Evolutionary conservation across 2,329 filamentous ascomycete species (phyloP), one percentile per base, ranked within the genome.

Genomic region (Calonectria pauciramosa): DNA sequence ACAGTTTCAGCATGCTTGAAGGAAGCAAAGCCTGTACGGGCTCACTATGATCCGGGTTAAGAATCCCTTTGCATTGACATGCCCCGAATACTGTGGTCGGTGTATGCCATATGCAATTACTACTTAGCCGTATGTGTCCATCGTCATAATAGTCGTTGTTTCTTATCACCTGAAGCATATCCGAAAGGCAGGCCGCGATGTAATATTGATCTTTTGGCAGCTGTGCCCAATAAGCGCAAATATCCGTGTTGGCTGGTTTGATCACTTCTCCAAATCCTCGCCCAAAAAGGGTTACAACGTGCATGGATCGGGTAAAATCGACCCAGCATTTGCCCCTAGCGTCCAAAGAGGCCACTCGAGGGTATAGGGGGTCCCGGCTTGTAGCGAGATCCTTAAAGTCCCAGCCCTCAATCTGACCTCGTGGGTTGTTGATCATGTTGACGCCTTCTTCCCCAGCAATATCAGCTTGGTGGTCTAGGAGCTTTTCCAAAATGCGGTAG

Each of bases 401-500:
- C 51, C 66, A 68, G 7, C 66, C 66, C 23, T 59, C 36, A 3
- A 68, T 34, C 4, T 59, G 10, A 3, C 52, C 14, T 26, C 66
- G 32, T n/a, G 66, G 66, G 4, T 32, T 32, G 14, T 41, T 18
- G 4, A 4, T 3, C 18, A 68, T 32, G 4, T 20, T 5, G 2
- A 32, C 9, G 3, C 66, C 36, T 9, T n/a, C 49, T 11, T 44
- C 14, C 13, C 23, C 14, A 23, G 23, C 23, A 28, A 59, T 44
- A 32, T 68, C 36, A 4, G 51, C 28, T 32, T 68, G 66, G 16
- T 68, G 38, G 23, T 68, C 66, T 18, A 59, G 11, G 16, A 59
- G 51, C 63, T 83, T 72, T 69, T 82, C 79, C 18, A 82, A 47
- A 14, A 71, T 32, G 23, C 70, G 65, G 8, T 32, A 52, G 70